phyloP scores from a whole-genome alignment of 805 yeast genomes.

The Zygotorulaspora chibaensis region DNA sequence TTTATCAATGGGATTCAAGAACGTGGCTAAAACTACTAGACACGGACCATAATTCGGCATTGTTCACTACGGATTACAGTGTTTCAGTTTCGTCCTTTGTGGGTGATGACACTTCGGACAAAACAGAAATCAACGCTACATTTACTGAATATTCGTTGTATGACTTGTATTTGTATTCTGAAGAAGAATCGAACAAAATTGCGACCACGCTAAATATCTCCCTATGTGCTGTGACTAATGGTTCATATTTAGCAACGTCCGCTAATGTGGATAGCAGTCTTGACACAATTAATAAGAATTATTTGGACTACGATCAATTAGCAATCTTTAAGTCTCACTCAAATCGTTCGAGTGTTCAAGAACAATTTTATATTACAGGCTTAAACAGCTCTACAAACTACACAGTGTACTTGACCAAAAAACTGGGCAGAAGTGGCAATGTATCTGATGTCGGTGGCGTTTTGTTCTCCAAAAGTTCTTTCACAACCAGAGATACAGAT shows the following conservation, averaged over 20 bases:
- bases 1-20: slow-evolving; percentile 64
- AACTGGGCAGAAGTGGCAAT: slow-evolving; percentile 32
- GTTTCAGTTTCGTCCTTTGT: background rate
- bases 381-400: slow-evolving; percentile 60
- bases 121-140: slow-evolving; percentile 16
- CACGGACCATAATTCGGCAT: slow-evolving; percentile 62
- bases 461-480: slow-evolving; percentile 51
- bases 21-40: slow-evolving; percentile 58
- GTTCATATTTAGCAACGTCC: slow-evolving; percentile 38
- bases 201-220: slow-evolving; percentile 44
- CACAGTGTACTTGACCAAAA: slow-evolving; percentile 57
- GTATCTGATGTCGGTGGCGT: slow-evolving; percentile 53
- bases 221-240: slow-evolving; percentile 67
- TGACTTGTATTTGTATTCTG: slow-evolving; percentile 46
- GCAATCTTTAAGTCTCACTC: slow-evolving; percentile 37
- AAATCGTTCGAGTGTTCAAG: slow-evolving; percentile 45
- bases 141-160: slow-evolving; percentile 28
- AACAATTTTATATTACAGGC: slow-evolving; percentile 59
- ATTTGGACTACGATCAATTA: slow-evolving; percentile 16
- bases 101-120: slow-evolving; percentile 36
- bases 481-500: slow-evolving; percentile 49
- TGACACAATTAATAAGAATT: slow-evolving; percentile 3
- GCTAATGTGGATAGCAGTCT: slow-evolving; percentile 14
- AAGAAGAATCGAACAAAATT: slow-evolving; percentile 37
- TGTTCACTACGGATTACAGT: slow-evolving; percentile 51